Base-by-base conservation (phyloP, 345 rosid species). In the Raphanus raphanistrum region DNA sequence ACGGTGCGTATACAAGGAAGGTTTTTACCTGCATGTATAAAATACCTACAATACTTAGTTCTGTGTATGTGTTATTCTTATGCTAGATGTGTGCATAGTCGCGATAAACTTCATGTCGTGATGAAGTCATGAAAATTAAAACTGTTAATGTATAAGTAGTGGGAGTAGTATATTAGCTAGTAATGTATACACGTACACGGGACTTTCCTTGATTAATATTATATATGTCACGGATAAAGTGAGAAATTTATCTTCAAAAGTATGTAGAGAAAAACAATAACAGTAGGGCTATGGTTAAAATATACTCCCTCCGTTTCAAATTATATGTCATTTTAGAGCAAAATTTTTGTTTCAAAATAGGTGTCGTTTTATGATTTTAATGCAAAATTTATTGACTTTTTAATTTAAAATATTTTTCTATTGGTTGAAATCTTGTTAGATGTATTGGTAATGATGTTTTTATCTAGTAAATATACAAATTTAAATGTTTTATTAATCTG, bases 1-100 rank as follows among this genome's bases (percentile, higher is more conserved):
- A 70, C 45, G 8, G 33, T 70, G 65, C 48, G 25, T 50, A 62
- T 52, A 35, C 9, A 35, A 63, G 80, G 65, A 77, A 26, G 75
- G 75, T 62, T 7, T 7, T 48, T 3, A 48, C 57, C 71, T 52
- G 63, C 27, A 35, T 25, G 21, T 15, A 32, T 54, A 54, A 5
- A 70, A 25, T 26, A 74, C 29, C n/a, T 74, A 65, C 8, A 54
- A 36, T 29, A 45, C 15, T 10, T 21, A 3, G n/a, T 15, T 66
- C 17, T 7, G 17, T 15, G 25, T 31, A 29, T 15, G 10, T 8
- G 45, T 38, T 12, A 55, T 17, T 35, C 41, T 35, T 35, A 0
- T 21, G 10, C 52, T 15, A 27, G 36, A 63, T 73, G 70, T 73
- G 76, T 31, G 48, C 61, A 6, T 43, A 41, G 21, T 21, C 21